Evolutionary conservation across 139 green algal species (phyloP), one percentile per base, ranked within the genome.

Genomic region (Chlamydomonas incerta): DNA sequence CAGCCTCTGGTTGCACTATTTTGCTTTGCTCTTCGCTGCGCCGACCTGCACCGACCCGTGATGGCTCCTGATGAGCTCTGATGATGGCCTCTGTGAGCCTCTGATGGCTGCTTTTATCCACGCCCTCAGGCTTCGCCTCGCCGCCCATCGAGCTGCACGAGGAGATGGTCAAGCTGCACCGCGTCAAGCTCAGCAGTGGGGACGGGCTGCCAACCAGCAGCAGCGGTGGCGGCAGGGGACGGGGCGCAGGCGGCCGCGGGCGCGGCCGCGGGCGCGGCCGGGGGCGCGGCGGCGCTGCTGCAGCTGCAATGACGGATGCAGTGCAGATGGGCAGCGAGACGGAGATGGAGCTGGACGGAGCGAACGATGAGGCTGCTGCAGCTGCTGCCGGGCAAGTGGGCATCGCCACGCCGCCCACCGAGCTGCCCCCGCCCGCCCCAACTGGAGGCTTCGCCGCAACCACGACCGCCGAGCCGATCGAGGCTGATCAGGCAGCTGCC

Each of bases 111-210:
- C n/a, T n/a, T n/a, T n/a, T n/a, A n/a, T n/a, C n/a, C 34, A n/a
- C 18, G 4, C 67, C 20, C 62, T 33, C 83, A 91, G 85, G 86
- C 60, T 88, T 96, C 76, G 83, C 66, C 33, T 96, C 92, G 1
- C 76, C 91, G 4, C 90, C 94, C 4, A 91, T 96, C 58, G 79
- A 91, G 46, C 87, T 97, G 29, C 90, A 94, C 55, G 72, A 93
- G 33, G 86, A 90, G 69, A 86, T 87, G 74, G 62, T 83, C 14
- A 72, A 73, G 80, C 80, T 91, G 76, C 75, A 87, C 67, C 74
- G 65, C 24, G 52, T 89, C 47, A 35, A 72, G 81, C 21, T 46
- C 10, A 52, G 2, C 47, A 67, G 80, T 2, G 28, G 15, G 11
- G 8, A 52, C 24, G 35, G 18, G 46, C 41, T 3, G 68, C 28